Percentiles rank a stretch among this genome's conserved stretches.
Conservation (phyloP, 371 early-diverging fungal species). For the Mucor circinelloides region DNA sequence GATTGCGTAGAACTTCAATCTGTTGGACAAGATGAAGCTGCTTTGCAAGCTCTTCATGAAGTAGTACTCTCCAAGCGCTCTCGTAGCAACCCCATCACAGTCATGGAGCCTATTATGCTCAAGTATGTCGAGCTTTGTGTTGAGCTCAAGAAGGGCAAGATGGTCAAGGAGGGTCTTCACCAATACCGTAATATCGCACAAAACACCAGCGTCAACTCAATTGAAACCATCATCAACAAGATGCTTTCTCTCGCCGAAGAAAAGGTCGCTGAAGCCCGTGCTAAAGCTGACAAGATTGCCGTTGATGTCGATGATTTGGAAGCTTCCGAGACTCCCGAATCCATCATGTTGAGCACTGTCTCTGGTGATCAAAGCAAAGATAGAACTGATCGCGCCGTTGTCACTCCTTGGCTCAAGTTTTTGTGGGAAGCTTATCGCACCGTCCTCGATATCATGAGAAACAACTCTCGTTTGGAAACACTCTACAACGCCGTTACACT, state of each 20-base stretch:
- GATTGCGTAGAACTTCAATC: conserved; percentile 81
- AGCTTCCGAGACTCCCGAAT: conserved; percentile 95
- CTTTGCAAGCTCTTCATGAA: conserved; percentile 89
- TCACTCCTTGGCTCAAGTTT: conserved; percentile 98
- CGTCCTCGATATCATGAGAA: conserved; percentile 92
- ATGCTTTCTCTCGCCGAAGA: conserved; percentile 87
- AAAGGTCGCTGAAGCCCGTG: conserved; percentile 91
- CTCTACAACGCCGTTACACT: conserved; percentile 91
- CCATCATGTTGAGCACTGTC: conserved; percentile 92
- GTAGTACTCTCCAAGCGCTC: conserved; percentile 88
- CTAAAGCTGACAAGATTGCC: conserved; percentile 86
- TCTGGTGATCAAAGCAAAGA: conserved; percentile 94
- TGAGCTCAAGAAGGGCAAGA: conserved; percentile 78
- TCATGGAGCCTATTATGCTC: conserved; percentile 91
- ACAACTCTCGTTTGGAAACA: conserved; percentile 93
- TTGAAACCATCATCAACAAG: conserved; percentile 86
- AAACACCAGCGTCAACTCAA: conserved; percentile 87
- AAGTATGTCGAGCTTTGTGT: conserved; percentile 94
- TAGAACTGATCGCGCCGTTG: conserved; percentile 94
- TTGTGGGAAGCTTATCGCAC: conserved; percentile 98
- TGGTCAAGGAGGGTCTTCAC: conserved; percentile 93
- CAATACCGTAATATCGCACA: conserved; percentile 97
- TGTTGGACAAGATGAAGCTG: conserved; percentile 86
- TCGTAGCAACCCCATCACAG: conserved; percentile 74
- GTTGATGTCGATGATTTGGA: conserved; percentile 95